Base-by-base conservation (phyloP, 2,329 filamentous ascomycete species). In the Orbilia brochopaga region DNA sequence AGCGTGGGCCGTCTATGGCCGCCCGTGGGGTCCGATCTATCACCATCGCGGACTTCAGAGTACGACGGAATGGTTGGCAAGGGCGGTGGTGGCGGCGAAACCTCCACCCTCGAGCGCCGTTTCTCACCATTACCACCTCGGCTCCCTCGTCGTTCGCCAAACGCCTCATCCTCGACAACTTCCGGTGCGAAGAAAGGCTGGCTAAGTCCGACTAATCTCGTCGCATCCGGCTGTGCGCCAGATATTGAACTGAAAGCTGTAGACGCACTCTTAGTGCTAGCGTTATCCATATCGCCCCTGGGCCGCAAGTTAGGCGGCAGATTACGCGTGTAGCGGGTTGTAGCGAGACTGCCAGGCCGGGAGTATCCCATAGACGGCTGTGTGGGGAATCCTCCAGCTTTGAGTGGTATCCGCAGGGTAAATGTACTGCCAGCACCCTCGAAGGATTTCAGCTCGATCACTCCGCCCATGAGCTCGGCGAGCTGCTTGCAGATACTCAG, bases 391-490 rank as follows among this genome's bases (percentile, higher is more conserved):
- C 67, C 62, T 53, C 69, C 62, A 35, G 62, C 69, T 63, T 51
- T 88, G 24, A 96, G 82, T 1, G 92, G 92, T 42, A 96, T 91
- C 24, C 85, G 85, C 85, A 96, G 88, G 0, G 84, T 92, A 76
- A 97, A 96, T 0, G 86, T 90, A 46, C 90, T 91, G 51, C 74
- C 57, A 37, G 70, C 54, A 56, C 74, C 70, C 73, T 75, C 63
- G 40, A 69, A 69, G 27, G 69, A 75, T 21, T 75, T 74, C 51
- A 93, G 88, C 1, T 90, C 90, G 52, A 94, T 92, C 70, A 90
- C 87, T 2, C 90, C 90, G 19, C 90, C 89, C 78, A 92, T 90
- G 10, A 93, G 81, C 77, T 93, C 90, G 0, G 89, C 90, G n/a
- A 94, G 82, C 61, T 90, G 86, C 23, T 89, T 84, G 40, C 87